Evolutionary conservation across 1,284 basidiomycete species (phyloP).

Genomic region (Melampsora americana): DNA sequence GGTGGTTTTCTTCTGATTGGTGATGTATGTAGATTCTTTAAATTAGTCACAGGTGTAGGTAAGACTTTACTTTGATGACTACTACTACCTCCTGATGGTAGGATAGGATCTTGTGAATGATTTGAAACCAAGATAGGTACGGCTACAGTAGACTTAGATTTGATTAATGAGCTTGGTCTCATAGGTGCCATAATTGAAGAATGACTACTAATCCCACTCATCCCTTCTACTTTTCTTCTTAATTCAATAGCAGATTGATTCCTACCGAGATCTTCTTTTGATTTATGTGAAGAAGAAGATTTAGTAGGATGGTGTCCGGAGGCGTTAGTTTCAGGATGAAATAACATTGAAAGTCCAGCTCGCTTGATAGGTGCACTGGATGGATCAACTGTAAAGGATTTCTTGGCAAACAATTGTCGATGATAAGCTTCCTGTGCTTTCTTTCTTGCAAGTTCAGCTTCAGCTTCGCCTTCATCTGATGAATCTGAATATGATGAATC

Average conservation of each 20-base stretch:
- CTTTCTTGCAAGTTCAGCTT: slow-evolving; percentile 6
- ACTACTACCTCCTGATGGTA: slow-evolving; percentile 1
- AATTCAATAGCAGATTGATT: slow-evolving; percentile 34
- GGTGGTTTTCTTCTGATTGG: slow-evolving; percentile 61
- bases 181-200: neutral
- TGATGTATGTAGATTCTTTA: slow-evolving; percentile 16
- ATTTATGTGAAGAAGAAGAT: neutral
- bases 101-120: slow-evolving; percentile 8
- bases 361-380: slow-evolving; percentile 7
- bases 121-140: slow-evolving; percentile 19
- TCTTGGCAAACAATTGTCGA: slow-evolving; percentile 38
- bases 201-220: too few species aligned
- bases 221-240: neutral
- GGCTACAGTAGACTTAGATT: slow-evolving; percentile 39
- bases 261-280: neutral
- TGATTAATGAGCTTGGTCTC: slow-evolving; percentile 26
- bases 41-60: neutral
- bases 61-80: neutral
- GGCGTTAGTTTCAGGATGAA: slow-evolving; percentile 28
- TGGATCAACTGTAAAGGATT: slow-evolving; percentile 1
- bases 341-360: slow-evolving; percentile 35
- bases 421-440: slow-evolving; percentile 23
- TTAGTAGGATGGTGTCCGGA: slow-evolving; percentile 3
- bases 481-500: slow-evolving; percentile 33
- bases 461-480: slow-evolving; percentile 19